Evolutionary conservation across 441 rosid genomes (phyloP), one percentile per base, ranked within the genome.

Genomic region (Gossypium aridum): DNA sequence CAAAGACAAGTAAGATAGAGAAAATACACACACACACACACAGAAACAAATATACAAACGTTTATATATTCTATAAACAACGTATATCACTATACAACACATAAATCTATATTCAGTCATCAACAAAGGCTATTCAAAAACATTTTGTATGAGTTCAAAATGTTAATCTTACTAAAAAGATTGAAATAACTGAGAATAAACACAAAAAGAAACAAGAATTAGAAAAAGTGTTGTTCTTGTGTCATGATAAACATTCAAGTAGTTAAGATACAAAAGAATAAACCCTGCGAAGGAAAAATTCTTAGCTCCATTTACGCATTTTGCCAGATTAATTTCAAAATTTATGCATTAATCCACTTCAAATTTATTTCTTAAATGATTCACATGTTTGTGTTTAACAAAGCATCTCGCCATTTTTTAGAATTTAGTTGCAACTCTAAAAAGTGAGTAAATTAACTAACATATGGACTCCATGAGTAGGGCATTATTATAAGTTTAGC

Each of bases 11-110:
- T n/a, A 53, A 69, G 45, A 51, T 69, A 13, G 23, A 67, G 61
- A 53, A n/a, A 25, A 51, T 14, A 23, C 3, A 51, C 2, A 2
- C 6, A 26, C 4, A 2, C 19, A 16, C 14, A 16, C 12, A 69
- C 0, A 68, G 65, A 9, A 12, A 34, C 78, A 37, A 37, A 7
- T 66, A 28, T 70, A 56, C 73, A 68, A 54, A 70, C 59, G 16
- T 56, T 57, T 66, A 69, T 16, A 64, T 22, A 9, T 25, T 47
- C 55, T 59, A 43, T 25, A 59, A 22, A 10, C 2, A 72, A 56
- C 9, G 22, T 57, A 59, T 20, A 34, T 3, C 37, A 59, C 43
- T 59, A 13, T 13, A 23, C n/a, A 7, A 37, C 10, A 37, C 10
- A 37, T 37, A 37, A 37, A 37, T 6, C 43, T 37, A 37, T 37